Conservation (phyloP, 106 monocot genomes). For the Cymbidium sinense region DNA sequence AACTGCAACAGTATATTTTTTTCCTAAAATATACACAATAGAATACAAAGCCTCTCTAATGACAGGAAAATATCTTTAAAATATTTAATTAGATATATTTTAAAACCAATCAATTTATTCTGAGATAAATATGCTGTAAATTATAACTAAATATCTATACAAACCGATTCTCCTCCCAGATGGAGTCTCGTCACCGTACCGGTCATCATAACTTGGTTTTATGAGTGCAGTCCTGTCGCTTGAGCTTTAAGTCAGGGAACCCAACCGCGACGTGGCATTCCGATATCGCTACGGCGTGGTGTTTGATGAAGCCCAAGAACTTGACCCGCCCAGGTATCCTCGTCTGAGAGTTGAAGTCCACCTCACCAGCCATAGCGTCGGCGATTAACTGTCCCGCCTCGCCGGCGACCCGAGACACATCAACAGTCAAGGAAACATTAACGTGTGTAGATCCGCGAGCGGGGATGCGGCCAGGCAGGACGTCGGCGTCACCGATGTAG, state of each 20-base stretch:
- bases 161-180: too few species aligned
- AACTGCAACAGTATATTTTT: too few species aligned
- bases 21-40: too few species aligned
- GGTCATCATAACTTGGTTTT: slow-evolving; percentile 5
- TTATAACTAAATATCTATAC: too few species aligned
- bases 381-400: slow-evolving; percentile 8
- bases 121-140: too few species aligned
- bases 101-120: too few species aligned
- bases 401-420: slow-evolving; percentile 18
- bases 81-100: too few species aligned
- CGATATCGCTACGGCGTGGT: slow-evolving; percentile 31
- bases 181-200: too few species aligned
- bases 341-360: slow-evolving; percentile 28
- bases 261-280: slow-evolving; percentile 35
- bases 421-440: slow-evolving; percentile 17
- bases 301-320: slow-evolving; percentile 39
- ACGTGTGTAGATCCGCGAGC: slow-evolving; percentile 27
- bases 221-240: slow-evolving; percentile 30
- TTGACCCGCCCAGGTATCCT: slow-evolving; percentile 33
- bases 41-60: too few species aligned
- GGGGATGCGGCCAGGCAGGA: slow-evolving; percentile 44
- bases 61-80: too few species aligned
- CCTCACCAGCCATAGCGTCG: slow-evolving; percentile 28
- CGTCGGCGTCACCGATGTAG: slow-evolving; percentile 37
- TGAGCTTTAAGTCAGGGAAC: slow-evolving; percentile 19